Evolutionary conservation across 768 basidiomycete genomes (phyloP).

Genomic region (Psilocybe subaeruginosa): DNA sequence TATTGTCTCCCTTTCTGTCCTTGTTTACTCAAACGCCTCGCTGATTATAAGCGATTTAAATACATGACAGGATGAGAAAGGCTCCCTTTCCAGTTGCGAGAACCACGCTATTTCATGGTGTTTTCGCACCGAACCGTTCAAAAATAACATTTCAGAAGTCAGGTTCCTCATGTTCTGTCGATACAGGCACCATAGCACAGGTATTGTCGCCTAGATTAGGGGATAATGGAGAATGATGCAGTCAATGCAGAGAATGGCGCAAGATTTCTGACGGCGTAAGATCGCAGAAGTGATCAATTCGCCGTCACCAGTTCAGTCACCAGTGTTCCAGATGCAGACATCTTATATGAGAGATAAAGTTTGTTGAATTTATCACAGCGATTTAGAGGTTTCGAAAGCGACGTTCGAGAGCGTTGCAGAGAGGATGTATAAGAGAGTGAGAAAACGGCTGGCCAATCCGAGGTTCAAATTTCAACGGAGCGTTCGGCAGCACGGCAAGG

Average conservation of each 20-base stretch:
- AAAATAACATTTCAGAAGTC: not conserved
- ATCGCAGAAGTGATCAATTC: not conserved
- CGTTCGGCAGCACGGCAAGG: no score
- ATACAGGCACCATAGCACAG: not conserved
- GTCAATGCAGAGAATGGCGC: conserved; percentile 9
- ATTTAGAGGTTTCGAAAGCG: no score
- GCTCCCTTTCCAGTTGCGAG: not conserved
- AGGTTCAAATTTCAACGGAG: no score
- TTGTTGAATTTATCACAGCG: no score
- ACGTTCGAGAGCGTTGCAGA: no score
- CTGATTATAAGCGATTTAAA: not conserved
- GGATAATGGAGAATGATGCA: conserved; percentile 2
- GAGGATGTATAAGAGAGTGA: no score
- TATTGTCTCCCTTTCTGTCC: not conserved
- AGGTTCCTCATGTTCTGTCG: not conserved
- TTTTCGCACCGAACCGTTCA: not conserved
- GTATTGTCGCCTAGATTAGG: not conserved
- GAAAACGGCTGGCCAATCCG: no score
- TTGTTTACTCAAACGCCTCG: not conserved
- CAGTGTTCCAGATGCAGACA: not conserved
- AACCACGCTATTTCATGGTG: not conserved
- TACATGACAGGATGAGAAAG: conserved; percentile 1
- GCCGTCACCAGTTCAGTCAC: not conserved
- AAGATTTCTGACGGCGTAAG: conserved; percentile 3
- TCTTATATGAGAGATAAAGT: no score